Evolutionary conservation across 106 monocot genomes (phyloP).

Genomic region (Cymbidium sinense): DNA sequence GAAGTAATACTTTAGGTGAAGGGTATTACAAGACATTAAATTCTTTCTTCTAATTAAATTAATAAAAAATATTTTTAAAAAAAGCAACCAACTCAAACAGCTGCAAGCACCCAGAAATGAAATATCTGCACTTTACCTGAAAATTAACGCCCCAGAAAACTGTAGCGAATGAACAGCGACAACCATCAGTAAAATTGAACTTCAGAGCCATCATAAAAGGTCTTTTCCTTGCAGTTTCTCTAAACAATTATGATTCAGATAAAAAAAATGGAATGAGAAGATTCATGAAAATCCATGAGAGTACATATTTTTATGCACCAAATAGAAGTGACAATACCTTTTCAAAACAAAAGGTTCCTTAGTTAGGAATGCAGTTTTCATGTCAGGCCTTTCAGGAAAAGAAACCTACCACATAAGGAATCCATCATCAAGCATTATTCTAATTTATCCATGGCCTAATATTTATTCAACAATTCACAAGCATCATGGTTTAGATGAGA

Average conservation of each 20-base stretch:
- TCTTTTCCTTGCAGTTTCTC: conserved; percentile 47
- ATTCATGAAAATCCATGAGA: not conserved
- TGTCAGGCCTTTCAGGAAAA: conserved; percentile 72
- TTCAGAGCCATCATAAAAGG: conserved; percentile 63
- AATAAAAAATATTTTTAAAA: not conserved
- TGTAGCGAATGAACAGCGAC: conserved; percentile 42
- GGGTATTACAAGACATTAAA: too few species aligned
- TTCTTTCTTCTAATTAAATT: not conserved
- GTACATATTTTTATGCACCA: not conserved
- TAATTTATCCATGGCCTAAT: not conserved
- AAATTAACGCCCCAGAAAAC: conserved; percentile 67
- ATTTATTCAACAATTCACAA: not conserved
- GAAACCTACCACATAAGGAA: conserved; percentile 43
- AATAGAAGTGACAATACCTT: conserved; percentile 36
- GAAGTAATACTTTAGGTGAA: too few species aligned
- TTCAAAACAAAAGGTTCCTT: conserved; percentile 77
- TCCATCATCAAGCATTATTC: not conserved
- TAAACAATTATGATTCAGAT: conserved; percentile 20
- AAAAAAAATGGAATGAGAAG: not conserved
- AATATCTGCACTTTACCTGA: conserved; percentile 28
- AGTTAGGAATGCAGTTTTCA: conserved; percentile 55
- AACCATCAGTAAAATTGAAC: conserved; percentile 79
- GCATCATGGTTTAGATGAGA: not conserved
- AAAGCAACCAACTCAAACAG: too few species aligned
- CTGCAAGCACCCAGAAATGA: not conserved